Conservation (phyloP, 1,139 yeast genomes). For the Pichia inconspicua region DNA sequence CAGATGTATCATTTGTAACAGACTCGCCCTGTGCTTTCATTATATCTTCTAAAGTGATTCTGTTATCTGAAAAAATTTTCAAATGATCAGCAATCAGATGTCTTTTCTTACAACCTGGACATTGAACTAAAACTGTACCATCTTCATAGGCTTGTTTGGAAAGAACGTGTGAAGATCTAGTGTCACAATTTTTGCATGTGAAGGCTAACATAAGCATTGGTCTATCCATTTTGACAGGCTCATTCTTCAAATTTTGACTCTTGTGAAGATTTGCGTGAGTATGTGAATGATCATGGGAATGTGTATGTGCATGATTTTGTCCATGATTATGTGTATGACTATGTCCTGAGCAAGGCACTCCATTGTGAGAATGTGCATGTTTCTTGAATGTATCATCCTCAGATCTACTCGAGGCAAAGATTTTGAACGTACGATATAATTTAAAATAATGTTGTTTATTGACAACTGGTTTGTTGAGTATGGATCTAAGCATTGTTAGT, state of each 20-base stretch:
- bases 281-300: constrained; percentile 9
- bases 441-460: neutral
- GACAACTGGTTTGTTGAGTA: no score
- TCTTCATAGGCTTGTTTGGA: constrained; percentile 84
- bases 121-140: constrained; percentile 84
- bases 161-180: constrained; percentile 77
- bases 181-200: constrained; percentile 83
- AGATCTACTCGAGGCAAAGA: neutral
- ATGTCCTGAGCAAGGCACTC: constrained; percentile 6
- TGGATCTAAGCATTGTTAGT: neutral
- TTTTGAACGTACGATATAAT: neutral
- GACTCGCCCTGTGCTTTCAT: constrained; percentile 68
- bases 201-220: constrained; percentile 84
- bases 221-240: constrained; percentile 40
- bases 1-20: constrained; percentile 53
- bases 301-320: constrained; percentile 4
- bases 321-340: neutral
- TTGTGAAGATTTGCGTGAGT: neutral
- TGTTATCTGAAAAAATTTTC: constrained; percentile 70
- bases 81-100: constrained; percentile 92
- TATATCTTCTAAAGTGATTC: constrained; percentile 74
- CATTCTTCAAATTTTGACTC: neutral
- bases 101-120: constrained; percentile 84
- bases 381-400: neutral
- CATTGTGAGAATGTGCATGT: constrained; percentile 8